Base-by-base conservation (phyloP, 2,329 filamentous ascomycete genomes). In the Coleophoma eucalyptorum region DNA sequence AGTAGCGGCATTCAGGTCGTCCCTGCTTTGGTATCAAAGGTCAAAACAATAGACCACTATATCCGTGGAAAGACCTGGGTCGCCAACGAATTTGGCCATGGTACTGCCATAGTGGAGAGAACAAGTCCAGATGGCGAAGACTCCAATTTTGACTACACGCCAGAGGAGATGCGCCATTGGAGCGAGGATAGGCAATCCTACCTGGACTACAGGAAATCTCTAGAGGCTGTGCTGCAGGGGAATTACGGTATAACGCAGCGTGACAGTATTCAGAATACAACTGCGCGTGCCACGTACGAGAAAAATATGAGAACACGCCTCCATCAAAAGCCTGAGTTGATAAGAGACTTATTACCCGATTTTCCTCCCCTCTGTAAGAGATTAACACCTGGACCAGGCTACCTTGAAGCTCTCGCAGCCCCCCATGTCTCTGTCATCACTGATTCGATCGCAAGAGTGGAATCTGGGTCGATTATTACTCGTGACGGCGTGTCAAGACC, bases 1-100 rank as follows among this genome's bases (percentile, higher is more conserved):
- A 79, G 81, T 4, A 80, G 76, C 5, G 81, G 80, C 0, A 76
- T 85, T 20, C 82, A 86, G 52, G 64, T 79, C 1, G 72, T 78
- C 0, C 68, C 79, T 0, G 79, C 78, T 43, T 56, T 84, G 1
- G 78, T 81, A 49, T 70, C 71, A 26, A 60, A 67, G 19, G 71
- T 69, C 41, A 55, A 64, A 5, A 68, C 71, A 38, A 63, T 74
- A 7, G 75, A 69, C 2, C 75, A 71, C 16, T 77, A 77, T 53
- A 75, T 78, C 46, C 70, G 74, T 11, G 69, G 73, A 26, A 72
- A 72, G 2, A 74, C 72, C 0, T 78, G 74, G 74, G 67, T 78
- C 1, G 71, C 72, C 35, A 37, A 15, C 15, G 11, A n/a, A 19
- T 16, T 26, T 15, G 45, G 45, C 19, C 12, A 19, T 10, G 35